These are phyloP conservation scores for Pigoraptor vietnamica DNA, from an alignment of 78 protist species.

Conservation along the genomic window DNA sequence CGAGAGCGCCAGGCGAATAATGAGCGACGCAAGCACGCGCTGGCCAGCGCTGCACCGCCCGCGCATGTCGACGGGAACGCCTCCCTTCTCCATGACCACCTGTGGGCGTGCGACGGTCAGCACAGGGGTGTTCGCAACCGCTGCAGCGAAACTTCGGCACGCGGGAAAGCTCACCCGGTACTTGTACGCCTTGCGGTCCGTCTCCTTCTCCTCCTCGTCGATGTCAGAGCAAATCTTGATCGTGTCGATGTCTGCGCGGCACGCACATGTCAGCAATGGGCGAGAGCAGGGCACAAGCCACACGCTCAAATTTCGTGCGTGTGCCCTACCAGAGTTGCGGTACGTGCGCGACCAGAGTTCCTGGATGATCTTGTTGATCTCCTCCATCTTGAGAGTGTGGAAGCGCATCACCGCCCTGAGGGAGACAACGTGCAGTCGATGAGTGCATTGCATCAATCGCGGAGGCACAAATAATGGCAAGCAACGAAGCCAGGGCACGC, in stretches of 20 bases:
- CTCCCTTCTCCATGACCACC: constrained; percentile 89
- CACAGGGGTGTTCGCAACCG: too few relatives aligned
- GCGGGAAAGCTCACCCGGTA: constrained; percentile 6
- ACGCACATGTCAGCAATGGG: too few relatives aligned
- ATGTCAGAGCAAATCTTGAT: constrained; percentile 81
- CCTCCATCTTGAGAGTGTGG: constrained; percentile 87
- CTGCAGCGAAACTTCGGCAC: not conserved
- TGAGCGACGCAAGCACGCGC: constrained; percentile 91
- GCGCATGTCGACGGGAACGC: constrained; percentile 90
- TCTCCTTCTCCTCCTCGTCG: constrained; percentile 22
- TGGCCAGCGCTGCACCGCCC: constrained; percentile 99
- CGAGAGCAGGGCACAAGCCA: too few relatives aligned
- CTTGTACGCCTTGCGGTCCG: constrained; percentile 22
- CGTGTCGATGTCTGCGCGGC: constrained; percentile 92
- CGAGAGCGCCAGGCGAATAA: constrained; percentile 97
- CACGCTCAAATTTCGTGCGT: constrained; percentile 3
- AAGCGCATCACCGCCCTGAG: constrained; percentile 55
- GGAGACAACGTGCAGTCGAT: too few relatives aligned
- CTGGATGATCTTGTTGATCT: constrained; percentile 80
- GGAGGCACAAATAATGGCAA: constrained; percentile 30
- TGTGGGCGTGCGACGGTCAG: constrained; percentile 31
- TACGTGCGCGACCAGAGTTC: constrained; percentile 91
- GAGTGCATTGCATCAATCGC: too few relatives aligned
- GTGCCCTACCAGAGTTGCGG: constrained; percentile 31
- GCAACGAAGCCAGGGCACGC: constrained; percentile 36